Evolutionary conservation across 495 filamentous ascomycete species (phyloP).

Genomic region (Penicillium riverlandense): DNA sequence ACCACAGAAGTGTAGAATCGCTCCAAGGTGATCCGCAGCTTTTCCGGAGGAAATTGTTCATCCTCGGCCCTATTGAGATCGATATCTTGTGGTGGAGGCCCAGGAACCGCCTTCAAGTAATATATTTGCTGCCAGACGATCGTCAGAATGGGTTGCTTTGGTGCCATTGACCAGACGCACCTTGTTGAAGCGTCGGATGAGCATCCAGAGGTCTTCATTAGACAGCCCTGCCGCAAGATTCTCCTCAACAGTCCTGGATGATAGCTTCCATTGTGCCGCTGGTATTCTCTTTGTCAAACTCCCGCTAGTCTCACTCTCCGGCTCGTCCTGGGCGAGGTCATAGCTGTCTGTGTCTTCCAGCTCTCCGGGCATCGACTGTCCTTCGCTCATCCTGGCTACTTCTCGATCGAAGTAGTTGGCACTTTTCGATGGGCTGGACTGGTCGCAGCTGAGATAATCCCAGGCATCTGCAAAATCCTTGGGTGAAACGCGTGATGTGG

Average conservation of each 20-base stretch:
- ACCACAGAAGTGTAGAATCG: slow-evolving; percentile 78
- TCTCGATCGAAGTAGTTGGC: not conserved
- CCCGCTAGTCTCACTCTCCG: not conserved
- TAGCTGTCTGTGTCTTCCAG: slow-evolving; percentile 11
- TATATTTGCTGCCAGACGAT: slow-evolving; percentile 66
- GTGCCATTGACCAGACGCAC: slow-evolving; percentile 26
- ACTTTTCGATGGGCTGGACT: too few species aligned
- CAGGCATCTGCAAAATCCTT: too few species aligned
- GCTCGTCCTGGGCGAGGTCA: slow-evolving; percentile 1
- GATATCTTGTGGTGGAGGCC: slow-evolving; percentile 49
- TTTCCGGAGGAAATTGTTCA: slow-evolving; percentile 82
- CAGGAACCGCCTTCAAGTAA: slow-evolving; percentile 64
- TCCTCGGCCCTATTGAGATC: slow-evolving; percentile 77
- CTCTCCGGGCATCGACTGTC: slow-evolving; percentile 7
- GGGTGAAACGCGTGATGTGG: too few species aligned
- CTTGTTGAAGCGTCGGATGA: slow-evolving; percentile 80
- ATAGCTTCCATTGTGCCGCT: slow-evolving; percentile 15
- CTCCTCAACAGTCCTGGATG: slow-evolving; percentile 13
- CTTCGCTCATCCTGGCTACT: slow-evolving; percentile 14
- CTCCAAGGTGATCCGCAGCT: slow-evolving; percentile 73
- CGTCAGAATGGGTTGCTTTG: slow-evolving; percentile 4
- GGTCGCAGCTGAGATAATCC: too few species aligned
- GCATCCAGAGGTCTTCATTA: slow-evolving; percentile 82
- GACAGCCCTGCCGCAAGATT: slow-evolving; percentile 42
- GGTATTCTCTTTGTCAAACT: not conserved